Conservation (phyloP, 2,329 filamentous ascomycete genomes). For the Spiromastix sp. region DNA sequence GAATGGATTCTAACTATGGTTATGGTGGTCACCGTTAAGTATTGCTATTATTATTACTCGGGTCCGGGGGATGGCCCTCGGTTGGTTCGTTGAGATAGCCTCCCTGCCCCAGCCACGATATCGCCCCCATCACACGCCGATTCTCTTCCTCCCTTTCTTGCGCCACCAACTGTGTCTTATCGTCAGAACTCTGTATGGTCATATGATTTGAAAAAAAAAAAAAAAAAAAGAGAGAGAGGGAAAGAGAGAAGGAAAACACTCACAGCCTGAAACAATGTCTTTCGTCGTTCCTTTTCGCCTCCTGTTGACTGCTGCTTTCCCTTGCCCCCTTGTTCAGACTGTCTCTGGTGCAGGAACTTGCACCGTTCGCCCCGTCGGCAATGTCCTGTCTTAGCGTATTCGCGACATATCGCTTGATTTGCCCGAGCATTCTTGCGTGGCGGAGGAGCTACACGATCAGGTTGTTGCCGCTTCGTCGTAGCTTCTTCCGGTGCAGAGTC, state of each 20-base stretch:
- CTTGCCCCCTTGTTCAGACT: slow-evolving; percentile 15
- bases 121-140: slow-evolving; percentile 31
- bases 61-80: neutral
- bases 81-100: slow-evolving; percentile 24
- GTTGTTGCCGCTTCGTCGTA: slow-evolving; percentile 30
- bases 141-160: slow-evolving; percentile 34
- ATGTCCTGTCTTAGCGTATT: slow-evolving; percentile 31
- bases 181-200: neutral
- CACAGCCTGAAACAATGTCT: slow-evolving; percentile 35
- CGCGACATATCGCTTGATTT: slow-evolving; percentile 22
- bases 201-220: slow-evolving; percentile 6
- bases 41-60: too few relatives aligned
- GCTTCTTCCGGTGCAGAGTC: slow-evolving; percentile 29
- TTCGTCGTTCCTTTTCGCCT: slow-evolving; percentile 21
- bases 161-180: slow-evolving; percentile 25
- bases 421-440: slow-evolving; percentile 24
- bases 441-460: slow-evolving; percentile 30
- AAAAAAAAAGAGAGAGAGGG: neutral
- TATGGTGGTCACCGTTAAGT: too few relatives aligned
- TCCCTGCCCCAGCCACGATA: slow-evolving; percentile 31
- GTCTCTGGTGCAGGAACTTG: slow-evolving; percentile 30
- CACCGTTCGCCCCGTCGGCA: slow-evolving; percentile 34
- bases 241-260: slow-evolving; percentile 13
- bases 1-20: too few relatives aligned
- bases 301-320: slow-evolving; percentile 6